These are phyloP conservation scores for Kregervanrija delftensis DNA, from an alignment of 805 yeast genomes.

Conservation along the genomic window DNA sequence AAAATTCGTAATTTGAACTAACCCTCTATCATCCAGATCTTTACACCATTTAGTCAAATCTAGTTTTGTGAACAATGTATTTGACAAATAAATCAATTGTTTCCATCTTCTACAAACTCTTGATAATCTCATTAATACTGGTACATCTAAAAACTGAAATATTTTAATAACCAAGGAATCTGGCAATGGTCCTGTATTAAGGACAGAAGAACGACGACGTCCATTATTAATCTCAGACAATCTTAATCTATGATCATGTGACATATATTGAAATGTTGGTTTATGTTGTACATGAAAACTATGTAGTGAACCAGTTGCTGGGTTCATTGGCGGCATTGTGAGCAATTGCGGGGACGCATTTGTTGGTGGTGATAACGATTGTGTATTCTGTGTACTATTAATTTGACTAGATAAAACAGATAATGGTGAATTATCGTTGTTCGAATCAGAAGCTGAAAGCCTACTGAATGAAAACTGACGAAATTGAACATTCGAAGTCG, in stretches of 20 bases:
- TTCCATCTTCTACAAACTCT: slow-evolving; percentile 62
- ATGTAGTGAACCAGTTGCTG: slow-evolving; percentile 21
- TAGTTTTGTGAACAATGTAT: slow-evolving; percentile 41
- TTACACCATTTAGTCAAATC: slow-evolving; percentile 62
- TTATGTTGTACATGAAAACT: slow-evolving; percentile 16
- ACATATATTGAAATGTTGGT: slow-evolving; percentile 42
- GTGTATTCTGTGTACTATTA: too few species aligned
- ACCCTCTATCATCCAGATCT: slow-evolving; percentile 47
- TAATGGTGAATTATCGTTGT: too few species aligned
- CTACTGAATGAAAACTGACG: too few species aligned
- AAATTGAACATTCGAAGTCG: too few species aligned
- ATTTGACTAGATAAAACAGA: too few species aligned
- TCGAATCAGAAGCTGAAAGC: too few species aligned
- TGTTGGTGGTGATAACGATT: not conserved
- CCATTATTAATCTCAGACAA: slow-evolving; percentile 37
- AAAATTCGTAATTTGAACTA: slow-evolving; percentile 56
- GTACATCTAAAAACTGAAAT: slow-evolving; percentile 47
- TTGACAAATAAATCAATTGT: slow-evolving; percentile 52
- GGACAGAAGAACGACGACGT: slow-evolving; percentile 47
- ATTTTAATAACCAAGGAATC: slow-evolving; percentile 50
- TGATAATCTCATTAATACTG: slow-evolving; percentile 53
- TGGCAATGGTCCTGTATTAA: slow-evolving; percentile 53
- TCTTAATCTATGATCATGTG: slow-evolving; percentile 47
- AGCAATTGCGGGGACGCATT: not conserved
- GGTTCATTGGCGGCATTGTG: slow-evolving; percentile 21